A percentile compares a stretch with the other conserved stretches of the same genome.
These are phyloP conservation scores for Fraxinus anomala DNA, from an alignment of 257 asterid species.

Conservation along the genomic window DNA sequence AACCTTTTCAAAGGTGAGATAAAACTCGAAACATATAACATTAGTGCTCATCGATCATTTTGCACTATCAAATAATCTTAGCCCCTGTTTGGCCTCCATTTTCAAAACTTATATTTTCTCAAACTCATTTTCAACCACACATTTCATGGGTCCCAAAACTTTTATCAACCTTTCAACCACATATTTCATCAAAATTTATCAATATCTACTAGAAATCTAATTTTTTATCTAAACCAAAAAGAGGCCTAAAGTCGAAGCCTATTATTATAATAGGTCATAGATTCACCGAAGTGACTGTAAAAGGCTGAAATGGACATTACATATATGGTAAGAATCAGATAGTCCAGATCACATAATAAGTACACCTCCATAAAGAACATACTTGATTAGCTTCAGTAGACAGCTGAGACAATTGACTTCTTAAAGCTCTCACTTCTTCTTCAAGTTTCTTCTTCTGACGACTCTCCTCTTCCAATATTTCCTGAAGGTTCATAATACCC, in stretches of 20 bases:
- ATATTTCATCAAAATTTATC: no score
- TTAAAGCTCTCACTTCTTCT: conserved; percentile 82
- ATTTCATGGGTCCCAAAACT: no score
- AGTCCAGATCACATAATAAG: conserved; percentile 11
- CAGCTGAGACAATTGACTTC: conserved; percentile 69
- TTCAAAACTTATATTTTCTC: no score
- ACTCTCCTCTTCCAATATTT: conserved; percentile 77
- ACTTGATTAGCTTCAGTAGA: conserved; percentile 79
- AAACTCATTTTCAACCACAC: no score
- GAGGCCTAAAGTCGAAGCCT: neutral
- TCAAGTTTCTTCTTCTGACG: conserved; percentile 82
- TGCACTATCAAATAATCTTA: neutral
- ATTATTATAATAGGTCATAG: conserved; percentile 5
- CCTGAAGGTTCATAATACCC: conserved; percentile 59
- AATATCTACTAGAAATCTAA: no score
- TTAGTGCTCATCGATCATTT: conserved; percentile 3
- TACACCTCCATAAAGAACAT: conserved; percentile 23
- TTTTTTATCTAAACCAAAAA: no score
- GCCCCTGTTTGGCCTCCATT: no score
- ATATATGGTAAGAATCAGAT: conserved; percentile 20
- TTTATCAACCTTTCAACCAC: no score
- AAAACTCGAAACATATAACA: neutral
- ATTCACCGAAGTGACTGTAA: neutral
- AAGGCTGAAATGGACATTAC: neutral
- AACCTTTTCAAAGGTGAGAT: neutral